Percentiles rank a stretch among this genome's conserved stretches.
Evolutionary conservation across 257 asterid genomes (phyloP).

Genomic region (Solanum rostratum): DNA sequence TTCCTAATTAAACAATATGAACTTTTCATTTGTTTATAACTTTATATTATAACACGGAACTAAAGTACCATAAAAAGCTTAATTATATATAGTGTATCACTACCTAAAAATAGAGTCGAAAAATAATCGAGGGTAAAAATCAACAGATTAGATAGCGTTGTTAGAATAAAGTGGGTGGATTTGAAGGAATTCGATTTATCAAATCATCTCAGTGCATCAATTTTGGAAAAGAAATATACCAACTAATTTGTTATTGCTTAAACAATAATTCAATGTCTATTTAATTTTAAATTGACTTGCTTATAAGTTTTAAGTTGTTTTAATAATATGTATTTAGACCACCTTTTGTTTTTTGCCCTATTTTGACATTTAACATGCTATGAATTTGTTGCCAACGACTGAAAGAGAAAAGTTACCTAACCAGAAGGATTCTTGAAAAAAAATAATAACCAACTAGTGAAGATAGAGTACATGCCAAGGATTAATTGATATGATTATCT

Average conservation of each 20-base stretch:
- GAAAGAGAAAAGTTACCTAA: not conserved
- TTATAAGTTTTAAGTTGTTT: not conserved
- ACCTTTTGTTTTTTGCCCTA: not conserved
- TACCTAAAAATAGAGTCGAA: not conserved
- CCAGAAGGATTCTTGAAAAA: not conserved
- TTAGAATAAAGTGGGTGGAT: not conserved
- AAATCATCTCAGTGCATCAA: not conserved
- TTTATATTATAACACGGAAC: not conserved
- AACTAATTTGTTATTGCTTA: not conserved
- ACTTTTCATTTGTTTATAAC: not conserved
- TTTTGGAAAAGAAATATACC: not conserved
- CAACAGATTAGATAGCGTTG: not conserved
- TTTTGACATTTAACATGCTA: not conserved
- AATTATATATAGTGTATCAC: not conserved
- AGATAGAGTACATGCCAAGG: not conserved
- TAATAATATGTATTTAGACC: not conserved
- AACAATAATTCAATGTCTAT: not conserved
- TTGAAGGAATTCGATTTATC: not conserved
- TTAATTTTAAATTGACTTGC: not conserved
- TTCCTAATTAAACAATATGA: not conserved
- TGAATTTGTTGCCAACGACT: not conserved
- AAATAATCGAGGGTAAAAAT: not conserved
- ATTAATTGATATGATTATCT: not conserved
- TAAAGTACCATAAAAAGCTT: not conserved
- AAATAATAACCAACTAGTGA: not conserved